These are phyloP conservation scores for Tetrahymena borealis DNA, from an alignment of 73 alveolate genomes.

Conservation along the genomic window DNA sequence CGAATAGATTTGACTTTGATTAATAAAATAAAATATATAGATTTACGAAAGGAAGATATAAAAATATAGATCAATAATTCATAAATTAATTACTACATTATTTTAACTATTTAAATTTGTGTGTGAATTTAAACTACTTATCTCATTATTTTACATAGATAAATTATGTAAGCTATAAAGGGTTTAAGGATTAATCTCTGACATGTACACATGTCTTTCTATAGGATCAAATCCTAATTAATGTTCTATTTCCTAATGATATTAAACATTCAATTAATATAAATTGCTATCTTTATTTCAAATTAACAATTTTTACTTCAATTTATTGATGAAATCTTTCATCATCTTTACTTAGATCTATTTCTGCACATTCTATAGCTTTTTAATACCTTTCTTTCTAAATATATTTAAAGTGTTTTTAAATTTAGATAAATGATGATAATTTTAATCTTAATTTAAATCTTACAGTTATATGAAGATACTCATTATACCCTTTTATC, in stretches of 20 bases:
- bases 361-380: too few relatives aligned
- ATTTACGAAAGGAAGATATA: not conserved
- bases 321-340: too few relatives aligned
- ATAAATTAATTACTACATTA: not conserved
- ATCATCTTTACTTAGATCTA: too few relatives aligned
- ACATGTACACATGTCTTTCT: not conserved
- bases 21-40: not conserved
- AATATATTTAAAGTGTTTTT: too few relatives aligned
- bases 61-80: not conserved
- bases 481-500: not conserved
- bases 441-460: not conserved
- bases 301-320: too few relatives aligned
- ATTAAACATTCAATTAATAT: not conserved
- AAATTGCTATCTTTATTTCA: too few relatives aligned
- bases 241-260: not conserved
- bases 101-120: not conserved
- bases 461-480: not conserved
- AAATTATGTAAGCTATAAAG: not conserved
- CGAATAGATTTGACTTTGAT: too few relatives aligned
- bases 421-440: not conserved
- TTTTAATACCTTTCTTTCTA: too few relatives aligned
- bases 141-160: not conserved
- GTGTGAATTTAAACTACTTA: not conserved
- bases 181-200: not conserved
- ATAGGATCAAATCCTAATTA: not conserved